Conservation (phyloP, 2,329 filamentous ascomycete genomes). For the Tolypocladium endophyticum region DNA sequence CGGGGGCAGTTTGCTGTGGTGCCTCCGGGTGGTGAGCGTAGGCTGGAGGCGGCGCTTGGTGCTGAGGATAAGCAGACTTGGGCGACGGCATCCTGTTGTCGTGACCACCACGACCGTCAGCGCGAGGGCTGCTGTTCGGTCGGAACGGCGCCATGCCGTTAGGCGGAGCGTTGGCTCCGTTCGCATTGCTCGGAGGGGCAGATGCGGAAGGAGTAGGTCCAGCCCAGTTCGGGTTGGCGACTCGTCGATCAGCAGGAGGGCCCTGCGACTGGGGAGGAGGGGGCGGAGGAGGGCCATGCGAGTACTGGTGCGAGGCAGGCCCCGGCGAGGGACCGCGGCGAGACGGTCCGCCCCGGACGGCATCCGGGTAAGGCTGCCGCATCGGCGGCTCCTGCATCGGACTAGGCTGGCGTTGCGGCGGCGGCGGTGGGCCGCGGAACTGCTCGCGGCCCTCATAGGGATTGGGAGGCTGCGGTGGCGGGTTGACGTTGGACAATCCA, state of each 20-base stretch:
- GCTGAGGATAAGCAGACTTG: slow-evolving; percentile 73
- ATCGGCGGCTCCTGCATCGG: slow-evolving; percentile 57
- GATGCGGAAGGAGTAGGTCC: slow-evolving; percentile 38
- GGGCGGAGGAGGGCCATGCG: slow-evolving; percentile 40
- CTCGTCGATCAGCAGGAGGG: slow-evolving; percentile 41
- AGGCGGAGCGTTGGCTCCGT: slow-evolving; percentile 26
- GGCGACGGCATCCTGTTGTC: slow-evolving; percentile 88
- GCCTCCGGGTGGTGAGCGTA: slow-evolving; percentile 65
- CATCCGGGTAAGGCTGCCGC: slow-evolving; percentile 49
- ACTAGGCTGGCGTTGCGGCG: slow-evolving; percentile 62
- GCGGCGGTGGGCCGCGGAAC: slow-evolving; percentile 56
- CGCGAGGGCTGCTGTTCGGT: slow-evolving; percentile 62
- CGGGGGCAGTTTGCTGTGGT: slow-evolving; percentile 50
- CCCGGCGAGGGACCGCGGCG: slow-evolving; percentile 40
- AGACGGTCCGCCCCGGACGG: slow-evolving; percentile 17
- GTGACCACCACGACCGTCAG: slow-evolving; percentile 64
- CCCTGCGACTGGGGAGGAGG: slow-evolving; percentile 32
- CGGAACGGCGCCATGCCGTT: slow-evolving; percentile 61
- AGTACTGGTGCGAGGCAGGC: slow-evolving; percentile 30
- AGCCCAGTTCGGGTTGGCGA: slow-evolving; percentile 48
- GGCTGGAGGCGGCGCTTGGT: slow-evolving; percentile 39
- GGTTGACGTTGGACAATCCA: slow-evolving; percentile 70
- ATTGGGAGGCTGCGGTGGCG: slow-evolving; percentile 64
- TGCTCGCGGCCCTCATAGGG: slow-evolving; percentile 69
- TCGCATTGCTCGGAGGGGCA: slow-evolving; percentile 26